Conservation (phyloP, 2,329 filamentous ascomycete species). For the Colletotrichum truncatum region DNA sequence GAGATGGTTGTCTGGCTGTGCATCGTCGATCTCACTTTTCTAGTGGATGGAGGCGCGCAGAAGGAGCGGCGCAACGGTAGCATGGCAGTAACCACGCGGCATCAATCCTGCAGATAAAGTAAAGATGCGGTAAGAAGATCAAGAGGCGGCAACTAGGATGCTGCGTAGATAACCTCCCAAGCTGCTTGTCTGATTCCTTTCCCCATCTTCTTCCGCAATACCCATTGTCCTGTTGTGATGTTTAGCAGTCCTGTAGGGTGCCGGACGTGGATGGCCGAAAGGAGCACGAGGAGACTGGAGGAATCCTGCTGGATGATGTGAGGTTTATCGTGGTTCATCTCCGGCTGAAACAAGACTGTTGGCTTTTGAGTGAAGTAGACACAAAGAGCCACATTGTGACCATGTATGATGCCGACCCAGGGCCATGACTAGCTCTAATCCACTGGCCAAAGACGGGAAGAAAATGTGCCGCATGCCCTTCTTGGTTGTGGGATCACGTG, state of each 20-base stretch:
- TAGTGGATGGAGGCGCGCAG: slow-evolving; percentile 8
- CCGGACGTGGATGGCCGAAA: no score
- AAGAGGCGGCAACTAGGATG: slow-evolving; percentile 20
- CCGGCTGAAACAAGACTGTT: no score
- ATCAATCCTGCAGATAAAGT: slow-evolving; percentile 26
- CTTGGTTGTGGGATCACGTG: not conserved
- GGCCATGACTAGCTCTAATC: no score
- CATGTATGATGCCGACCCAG: no score
- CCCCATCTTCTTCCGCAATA: not conserved
- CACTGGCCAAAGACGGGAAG: not conserved
- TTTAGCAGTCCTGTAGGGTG: not conserved
- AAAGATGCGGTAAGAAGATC: slow-evolving; percentile 30
- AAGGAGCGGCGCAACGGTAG: not conserved
- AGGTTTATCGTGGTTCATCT: no score
- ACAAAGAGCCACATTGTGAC: no score
- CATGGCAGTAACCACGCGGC: slow-evolving; percentile 19
- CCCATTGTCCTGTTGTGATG: no score
- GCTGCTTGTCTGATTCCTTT: not conserved
- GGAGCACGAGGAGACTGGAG: no score
- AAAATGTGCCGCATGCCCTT: not conserved
- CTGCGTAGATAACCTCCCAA: not conserved
- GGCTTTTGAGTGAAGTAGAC: no score
- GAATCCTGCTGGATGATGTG: no score
- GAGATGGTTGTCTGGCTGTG: not conserved
- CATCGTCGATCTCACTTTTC: slow-evolving; percentile 27